A percentile compares a stretch with the other conserved stretches of the same genome.
Conservation (phyloP, 257 asterid genomes). For the Fraxinus anomala region DNA sequence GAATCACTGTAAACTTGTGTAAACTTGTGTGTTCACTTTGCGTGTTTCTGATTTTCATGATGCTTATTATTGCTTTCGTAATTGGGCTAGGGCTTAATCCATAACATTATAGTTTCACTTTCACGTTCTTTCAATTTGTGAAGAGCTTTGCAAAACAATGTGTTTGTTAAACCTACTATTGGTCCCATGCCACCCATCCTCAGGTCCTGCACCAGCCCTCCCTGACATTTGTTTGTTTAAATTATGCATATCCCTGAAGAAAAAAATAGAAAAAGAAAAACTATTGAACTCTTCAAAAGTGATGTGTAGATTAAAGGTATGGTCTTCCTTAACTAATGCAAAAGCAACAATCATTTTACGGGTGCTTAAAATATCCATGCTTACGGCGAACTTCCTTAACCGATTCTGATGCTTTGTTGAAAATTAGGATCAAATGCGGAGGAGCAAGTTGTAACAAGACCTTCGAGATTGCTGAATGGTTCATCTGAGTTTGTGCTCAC, state of each 20-base stretch:
- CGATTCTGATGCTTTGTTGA: not conserved
- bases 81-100: not conserved
- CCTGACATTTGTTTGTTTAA: not conserved
- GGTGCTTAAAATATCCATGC: not conserved
- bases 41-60: not conserved
- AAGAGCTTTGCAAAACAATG: not conserved
- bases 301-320: not conserved
- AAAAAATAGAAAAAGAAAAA: not conserved
- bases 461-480: constrained; percentile 59
- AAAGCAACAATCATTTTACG: not conserved
- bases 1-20: not conserved
- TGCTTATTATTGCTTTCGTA: not conserved
- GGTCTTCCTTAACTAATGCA: not conserved
- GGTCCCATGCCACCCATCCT: not conserved
- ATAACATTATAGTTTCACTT: not conserved
- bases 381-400: constrained; percentile 4
- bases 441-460: constrained; percentile 41
- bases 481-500: constrained; percentile 75
- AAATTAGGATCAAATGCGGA: constrained; percentile 49
- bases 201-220: not conserved
- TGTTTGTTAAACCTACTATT: not conserved
- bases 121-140: not conserved
- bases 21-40: not conserved
- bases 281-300: not conserved
- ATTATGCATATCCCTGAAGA: not conserved